These are phyloP conservation scores for Plenodomus tracheiphilus DNA, from an alignment of 2,329 filamentous ascomycete species.

Conservation along the genomic window DNA sequence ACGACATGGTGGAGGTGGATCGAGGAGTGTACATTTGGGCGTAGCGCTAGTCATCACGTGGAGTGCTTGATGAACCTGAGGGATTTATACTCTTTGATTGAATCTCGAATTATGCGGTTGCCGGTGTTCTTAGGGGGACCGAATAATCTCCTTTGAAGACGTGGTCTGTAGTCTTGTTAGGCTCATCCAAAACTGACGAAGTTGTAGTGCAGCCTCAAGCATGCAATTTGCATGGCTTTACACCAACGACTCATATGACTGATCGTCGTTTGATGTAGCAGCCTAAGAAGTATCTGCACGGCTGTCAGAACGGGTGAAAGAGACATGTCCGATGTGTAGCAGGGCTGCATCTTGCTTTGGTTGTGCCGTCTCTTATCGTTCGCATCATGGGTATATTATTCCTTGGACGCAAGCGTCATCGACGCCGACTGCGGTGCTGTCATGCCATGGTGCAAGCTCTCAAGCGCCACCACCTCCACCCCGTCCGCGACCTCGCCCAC, in stretches of 20 bases:
- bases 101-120: no score
- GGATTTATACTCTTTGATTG: no score
- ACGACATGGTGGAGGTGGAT: not conserved
- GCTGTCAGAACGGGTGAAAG: not conserved
- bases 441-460: slow-evolving; percentile 2
- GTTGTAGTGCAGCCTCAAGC: not conserved
- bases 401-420: not conserved
- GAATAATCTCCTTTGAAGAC: not conserved
- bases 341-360: no score
- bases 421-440: slow-evolving; percentile 2
- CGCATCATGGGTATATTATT: not conserved
- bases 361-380: not conserved
- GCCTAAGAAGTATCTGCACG: not conserved
- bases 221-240: not conserved
- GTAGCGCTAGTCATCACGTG: not conserved
- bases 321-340: not conserved
- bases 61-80: not conserved
- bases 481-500: slow-evolving; percentile 56
- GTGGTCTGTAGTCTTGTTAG: not conserved
- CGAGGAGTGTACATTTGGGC: not conserved
- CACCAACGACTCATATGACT: not conserved
- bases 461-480: slow-evolving; percentile 56
- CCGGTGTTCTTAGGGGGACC: no score
- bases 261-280: not conserved
- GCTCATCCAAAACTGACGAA: not conserved